Evolutionary conservation across 345 rosid species (phyloP).

Genomic region (Erodium maritimum): DNA sequence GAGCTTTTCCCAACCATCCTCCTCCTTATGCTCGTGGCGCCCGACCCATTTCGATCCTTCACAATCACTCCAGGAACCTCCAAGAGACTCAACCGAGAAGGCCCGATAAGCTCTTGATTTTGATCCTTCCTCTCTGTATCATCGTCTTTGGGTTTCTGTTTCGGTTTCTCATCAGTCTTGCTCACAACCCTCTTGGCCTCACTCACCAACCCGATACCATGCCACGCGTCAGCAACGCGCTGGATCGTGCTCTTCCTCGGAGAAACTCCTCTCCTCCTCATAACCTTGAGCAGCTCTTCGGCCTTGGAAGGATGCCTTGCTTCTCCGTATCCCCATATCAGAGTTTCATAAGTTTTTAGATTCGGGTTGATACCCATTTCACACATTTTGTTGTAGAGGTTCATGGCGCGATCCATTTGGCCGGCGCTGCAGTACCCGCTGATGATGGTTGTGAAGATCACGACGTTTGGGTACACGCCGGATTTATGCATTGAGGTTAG

Average conservation of each 20-base stretch:
- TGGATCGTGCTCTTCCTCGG: slow-evolving; percentile 50
- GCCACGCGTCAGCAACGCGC: slow-evolving; percentile 78
- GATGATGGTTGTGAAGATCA: slow-evolving; percentile 68
- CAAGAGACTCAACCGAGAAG: slow-evolving; percentile 20
- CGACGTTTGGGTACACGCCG: slow-evolving; percentile 62
- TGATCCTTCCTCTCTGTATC: slow-evolving; percentile 14
- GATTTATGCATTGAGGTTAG: slow-evolving; percentile 44
- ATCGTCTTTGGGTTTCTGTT: slow-evolving; percentile 14
- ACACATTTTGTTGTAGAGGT: slow-evolving; percentile 48
- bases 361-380: slow-evolving; percentile 46
- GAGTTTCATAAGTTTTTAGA: slow-evolving; percentile 71
- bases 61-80: slow-evolving; percentile 19
- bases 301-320: slow-evolving; percentile 79
- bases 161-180: slow-evolving; percentile 10
- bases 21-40: slow-evolving; percentile 19
- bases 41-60: slow-evolving; percentile 17
- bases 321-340: slow-evolving; percentile 85
- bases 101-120: slow-evolving; percentile 16
- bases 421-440: slow-evolving; percentile 81
- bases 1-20: slow-evolving; percentile 16
- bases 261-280: slow-evolving; percentile 46
- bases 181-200: slow-evolving; percentile 44
- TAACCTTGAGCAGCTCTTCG: slow-evolving; percentile 51
- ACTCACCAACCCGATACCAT: slow-evolving; percentile 41
- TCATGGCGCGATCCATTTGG: slow-evolving; percentile 58